Evolutionary conservation across 129 eudicot species (phyloP).

Genomic region (Centella asiatica): DNA sequence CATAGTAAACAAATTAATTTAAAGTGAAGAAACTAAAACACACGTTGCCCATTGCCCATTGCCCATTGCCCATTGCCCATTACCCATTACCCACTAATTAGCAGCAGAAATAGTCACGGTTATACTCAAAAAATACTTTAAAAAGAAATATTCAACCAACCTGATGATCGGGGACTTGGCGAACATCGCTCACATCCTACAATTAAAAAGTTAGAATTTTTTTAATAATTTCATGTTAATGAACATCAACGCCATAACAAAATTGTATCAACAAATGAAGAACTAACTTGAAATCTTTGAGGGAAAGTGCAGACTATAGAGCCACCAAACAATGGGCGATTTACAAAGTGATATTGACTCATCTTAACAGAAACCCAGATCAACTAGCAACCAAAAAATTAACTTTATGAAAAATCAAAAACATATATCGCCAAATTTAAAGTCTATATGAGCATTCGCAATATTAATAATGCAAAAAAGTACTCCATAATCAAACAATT

Average conservation of each 20-base stretch:
- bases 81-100: background rate
- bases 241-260: background rate
- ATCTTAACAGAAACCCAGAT: conserved; percentile 15
- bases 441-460: too few species aligned
- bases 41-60: too few species aligned
- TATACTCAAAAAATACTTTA: background rate
- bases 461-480: too few species aligned
- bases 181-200: conserved; percentile 77
- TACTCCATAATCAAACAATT: too few species aligned
- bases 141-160: conserved; percentile 23
- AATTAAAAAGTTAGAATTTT: conserved; percentile 7
- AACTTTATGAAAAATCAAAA: background rate
- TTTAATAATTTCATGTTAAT: background rate
- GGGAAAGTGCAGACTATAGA: conserved; percentile 66
- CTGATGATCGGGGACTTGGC: conserved; percentile 96
- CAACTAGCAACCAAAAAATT: background rate
- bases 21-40: background rate
- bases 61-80: too few species aligned
- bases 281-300: conserved; percentile 59
- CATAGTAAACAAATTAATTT: background rate
- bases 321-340: conserved; percentile 68
- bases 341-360: conserved; percentile 29
- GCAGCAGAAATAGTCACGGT: background rate
- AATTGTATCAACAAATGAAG: conserved; percentile 2
- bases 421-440: too few species aligned